Base-by-base conservation (phyloP, 2,329 filamentous ascomycete genomes). In the Fusarium sp. region DNA sequence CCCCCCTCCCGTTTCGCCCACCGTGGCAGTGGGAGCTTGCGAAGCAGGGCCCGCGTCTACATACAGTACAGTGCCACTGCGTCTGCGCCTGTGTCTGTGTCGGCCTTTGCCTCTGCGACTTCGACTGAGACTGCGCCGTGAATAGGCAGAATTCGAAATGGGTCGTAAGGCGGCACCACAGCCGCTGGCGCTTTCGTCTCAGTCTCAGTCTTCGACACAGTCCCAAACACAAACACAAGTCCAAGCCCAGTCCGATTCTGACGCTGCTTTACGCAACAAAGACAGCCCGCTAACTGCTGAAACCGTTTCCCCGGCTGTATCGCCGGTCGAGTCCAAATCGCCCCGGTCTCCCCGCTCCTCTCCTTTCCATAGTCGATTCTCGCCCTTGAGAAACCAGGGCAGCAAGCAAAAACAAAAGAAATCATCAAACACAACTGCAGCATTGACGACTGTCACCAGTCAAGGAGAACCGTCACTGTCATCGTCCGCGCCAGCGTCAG, bases 111-210 rank as follows among this genome's bases (percentile, higher is more conserved):
- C 23, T 39, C 37, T 52, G 48, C 41, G 49, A 64, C 63, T 65
- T 56, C 64, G 59, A 65, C 68, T 58, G 56, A 71, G 64, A 71
- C 67, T 71, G 67, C 60, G 68, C 64, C 69, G 65, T 72, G 67
- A 74, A 61, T 67, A 72, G 67, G 64, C 68, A 74, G 71, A 70
- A 73, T 71, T 70, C 61, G 65, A 61, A 67, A 88, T 88, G 86
- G 85, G 83, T 80, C 86, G 86, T 78, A 89, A 87, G 80, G 80
- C 84, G 76, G 85, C 83, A 79, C 86, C 86, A 71, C 84, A 88
- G 81, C 86, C 86, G 79, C 83, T 88, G 80, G 79, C 83, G 77
- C 81, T 88, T 62, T 49, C 68, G 64, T 71, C 67, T 71, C 68
- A 70, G 64, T 71, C 53, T 50, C 68, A 70, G 64, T 71, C 53